phyloP scores from a whole-genome alignment of 306 rosid genomes.

The Purshia tridentata region DNA sequence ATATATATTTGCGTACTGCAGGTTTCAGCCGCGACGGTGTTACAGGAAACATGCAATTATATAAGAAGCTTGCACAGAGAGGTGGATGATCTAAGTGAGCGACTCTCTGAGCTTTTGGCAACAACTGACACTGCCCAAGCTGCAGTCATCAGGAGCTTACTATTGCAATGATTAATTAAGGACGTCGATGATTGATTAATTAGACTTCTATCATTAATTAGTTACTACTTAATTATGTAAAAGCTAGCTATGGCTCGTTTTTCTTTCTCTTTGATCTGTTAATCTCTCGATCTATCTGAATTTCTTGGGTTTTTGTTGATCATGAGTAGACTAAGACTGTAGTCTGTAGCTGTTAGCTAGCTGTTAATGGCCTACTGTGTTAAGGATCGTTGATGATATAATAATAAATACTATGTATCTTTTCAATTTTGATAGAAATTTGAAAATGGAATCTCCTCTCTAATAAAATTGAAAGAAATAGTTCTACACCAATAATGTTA shows the following conservation, averaged over 20 bases:
- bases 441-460: no score
- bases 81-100: conserved; percentile 86
- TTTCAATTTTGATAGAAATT: no score
- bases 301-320: not conserved
- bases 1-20: conserved; percentile 19
- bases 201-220: not conserved
- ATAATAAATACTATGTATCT: not conserved
- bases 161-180: conserved; percentile 46
- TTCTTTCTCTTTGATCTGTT: not conserved
- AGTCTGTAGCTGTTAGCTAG: no score
- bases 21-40: conserved; percentile 70
- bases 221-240: not conserved
- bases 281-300: not conserved
- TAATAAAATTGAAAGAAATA: no score
- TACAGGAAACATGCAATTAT: conserved; percentile 90
- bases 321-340: not conserved
- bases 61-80: conserved; percentile 80
- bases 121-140: conserved; percentile 89
- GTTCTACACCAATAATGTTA: no score
- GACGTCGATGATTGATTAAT: not conserved
- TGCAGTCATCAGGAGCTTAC: conserved; percentile 79
- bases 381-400: not conserved
- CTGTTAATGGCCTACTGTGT: not conserved
- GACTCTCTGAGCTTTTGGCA: conserved; percentile 74
- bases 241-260: not conserved